These are phyloP conservation scores for Stagonosporopsis chrysanthemi DNA, from an alignment of 2,329 filamentous ascomycete genomes.

Conservation along the genomic window DNA sequence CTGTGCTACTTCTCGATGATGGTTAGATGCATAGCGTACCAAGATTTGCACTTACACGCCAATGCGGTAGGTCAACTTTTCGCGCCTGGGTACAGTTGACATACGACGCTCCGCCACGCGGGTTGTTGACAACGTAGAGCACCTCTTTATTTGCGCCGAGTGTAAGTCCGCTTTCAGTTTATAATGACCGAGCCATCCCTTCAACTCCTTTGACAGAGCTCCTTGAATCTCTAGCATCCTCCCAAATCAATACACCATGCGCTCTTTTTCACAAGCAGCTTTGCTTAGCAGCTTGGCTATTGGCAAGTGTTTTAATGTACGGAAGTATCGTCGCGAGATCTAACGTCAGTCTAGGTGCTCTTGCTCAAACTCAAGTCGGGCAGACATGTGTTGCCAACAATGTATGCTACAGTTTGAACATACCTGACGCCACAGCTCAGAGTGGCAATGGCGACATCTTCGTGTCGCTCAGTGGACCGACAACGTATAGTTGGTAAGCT, in stretches of 20 bases:
- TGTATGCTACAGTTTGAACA: slow-evolving; percentile 64
- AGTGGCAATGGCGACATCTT: slow-evolving; percentile 62
- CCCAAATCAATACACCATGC: background rate
- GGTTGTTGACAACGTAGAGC: slow-evolving; percentile 1
- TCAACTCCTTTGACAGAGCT: background rate
- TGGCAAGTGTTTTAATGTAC: background rate
- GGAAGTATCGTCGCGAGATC: background rate
- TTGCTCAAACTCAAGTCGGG: slow-evolving; percentile 17
- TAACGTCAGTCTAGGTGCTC: background rate
- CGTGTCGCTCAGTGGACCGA: slow-evolving; percentile 66
- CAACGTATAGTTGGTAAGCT: slow-evolving; percentile 56
- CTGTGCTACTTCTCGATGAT: background rate
- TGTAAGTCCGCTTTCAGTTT: slow-evolving; percentile 8
- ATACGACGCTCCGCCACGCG: slow-evolving; percentile 10
- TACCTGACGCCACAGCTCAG: slow-evolving; percentile 60
- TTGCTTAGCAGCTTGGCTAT: slow-evolving; percentile 5
- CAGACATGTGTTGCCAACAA: slow-evolving; percentile 16
- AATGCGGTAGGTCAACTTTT: slow-evolving; percentile 7
- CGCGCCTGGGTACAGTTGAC: slow-evolving; percentile 10
- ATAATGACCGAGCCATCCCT: slow-evolving; percentile 2
- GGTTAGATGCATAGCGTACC: slow-evolving; percentile 3
- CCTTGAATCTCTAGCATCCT: background rate
- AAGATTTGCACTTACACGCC: slow-evolving; percentile 2
- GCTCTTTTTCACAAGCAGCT: background rate
- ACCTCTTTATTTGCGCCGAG: slow-evolving; percentile 4